phyloP scores from a whole-genome alignment of 345 rosid species.

The Durio zibethinus region DNA sequence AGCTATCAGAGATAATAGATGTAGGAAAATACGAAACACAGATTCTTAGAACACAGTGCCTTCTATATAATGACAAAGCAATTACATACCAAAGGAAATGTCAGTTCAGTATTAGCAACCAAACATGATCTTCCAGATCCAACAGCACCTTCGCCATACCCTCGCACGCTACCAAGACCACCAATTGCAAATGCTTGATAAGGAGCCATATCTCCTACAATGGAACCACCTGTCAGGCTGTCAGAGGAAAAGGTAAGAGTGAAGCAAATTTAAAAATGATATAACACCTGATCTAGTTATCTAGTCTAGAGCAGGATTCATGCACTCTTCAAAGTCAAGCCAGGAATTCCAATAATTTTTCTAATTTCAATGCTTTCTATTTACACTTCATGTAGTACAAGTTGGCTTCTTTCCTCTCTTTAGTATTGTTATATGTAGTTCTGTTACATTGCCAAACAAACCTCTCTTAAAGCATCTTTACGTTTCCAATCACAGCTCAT shows the following conservation, averaged over 20 bases:
- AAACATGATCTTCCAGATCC: constrained; percentile 95
- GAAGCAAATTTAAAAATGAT: constrained; percentile 7
- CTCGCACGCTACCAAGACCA: constrained; percentile 82
- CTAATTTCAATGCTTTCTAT: background rate
- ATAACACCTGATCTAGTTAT: background rate
- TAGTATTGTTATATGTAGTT: background rate
- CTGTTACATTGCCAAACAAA: background rate
- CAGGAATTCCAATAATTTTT: background rate
- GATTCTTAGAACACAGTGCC: background rate
- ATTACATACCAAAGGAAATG: constrained; percentile 70
- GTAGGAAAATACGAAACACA: background rate
- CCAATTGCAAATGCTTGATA: constrained; percentile 97
- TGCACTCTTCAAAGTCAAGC: background rate
- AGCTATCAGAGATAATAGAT: background rate
- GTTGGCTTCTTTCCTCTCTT: background rate
- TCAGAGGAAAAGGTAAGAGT: constrained; percentile 32
- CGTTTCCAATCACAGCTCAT: constrained; percentile 2
- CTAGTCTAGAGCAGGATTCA: background rate
- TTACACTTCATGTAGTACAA: background rate
- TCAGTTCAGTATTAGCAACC: constrained; percentile 74
- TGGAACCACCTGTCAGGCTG: constrained; percentile 95
- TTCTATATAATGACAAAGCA: background rate
- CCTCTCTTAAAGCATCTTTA: background rate
- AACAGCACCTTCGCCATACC: constrained; percentile 94
- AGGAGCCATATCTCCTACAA: constrained; percentile 99